Percentiles rank a stretch among this genome's conserved stretches.
These are phyloP conservation scores for Escallonia rubra DNA, from an alignment of 129 eudicot species.

Conservation along the genomic window DNA sequence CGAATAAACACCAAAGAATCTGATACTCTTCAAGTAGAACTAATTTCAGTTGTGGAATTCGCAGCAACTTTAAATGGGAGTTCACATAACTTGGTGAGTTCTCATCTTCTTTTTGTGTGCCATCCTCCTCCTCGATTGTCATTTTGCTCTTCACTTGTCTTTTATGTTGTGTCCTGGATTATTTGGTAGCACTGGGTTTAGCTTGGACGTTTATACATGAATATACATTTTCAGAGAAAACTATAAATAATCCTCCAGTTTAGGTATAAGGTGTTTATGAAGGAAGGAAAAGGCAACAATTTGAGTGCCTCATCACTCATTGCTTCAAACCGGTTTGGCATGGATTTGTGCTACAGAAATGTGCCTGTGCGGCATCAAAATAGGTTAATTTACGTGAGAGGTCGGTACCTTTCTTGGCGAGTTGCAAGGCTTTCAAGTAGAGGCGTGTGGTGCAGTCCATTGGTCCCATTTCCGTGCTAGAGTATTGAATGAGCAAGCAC, in stretches of 20 bases:
- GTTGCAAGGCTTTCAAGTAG: no score
- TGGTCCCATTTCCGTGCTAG: no score
- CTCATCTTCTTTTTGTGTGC: constrained; percentile 12
- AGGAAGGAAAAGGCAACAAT: neutral
- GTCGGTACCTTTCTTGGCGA: no score
- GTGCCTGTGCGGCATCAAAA: no score
- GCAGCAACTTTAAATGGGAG: constrained; percentile 75
- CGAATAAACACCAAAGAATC: constrained; percentile 28
- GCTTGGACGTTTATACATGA: neutral
- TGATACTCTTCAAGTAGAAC: constrained; percentile 65
- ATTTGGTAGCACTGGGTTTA: neutral
- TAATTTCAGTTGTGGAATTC: constrained; percentile 67
- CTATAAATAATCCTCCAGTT: neutral
- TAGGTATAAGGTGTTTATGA: neutral
- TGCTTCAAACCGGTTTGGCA: no score
- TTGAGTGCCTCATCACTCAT: no score
- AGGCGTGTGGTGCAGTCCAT: no score
- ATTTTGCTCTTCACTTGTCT: constrained; percentile 7
- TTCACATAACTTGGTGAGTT: constrained; percentile 80
- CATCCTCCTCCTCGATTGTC: constrained; percentile 3
- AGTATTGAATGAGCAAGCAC: no score
- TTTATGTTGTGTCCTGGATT: neutral
- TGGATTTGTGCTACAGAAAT: no score
- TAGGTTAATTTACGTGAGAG: no score
- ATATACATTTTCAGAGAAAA: neutral